These are phyloP conservation scores for Colletotrichum graminicola DNA, from an alignment of 2,329 filamentous ascomycete genomes.

Conservation along the genomic window DNA sequence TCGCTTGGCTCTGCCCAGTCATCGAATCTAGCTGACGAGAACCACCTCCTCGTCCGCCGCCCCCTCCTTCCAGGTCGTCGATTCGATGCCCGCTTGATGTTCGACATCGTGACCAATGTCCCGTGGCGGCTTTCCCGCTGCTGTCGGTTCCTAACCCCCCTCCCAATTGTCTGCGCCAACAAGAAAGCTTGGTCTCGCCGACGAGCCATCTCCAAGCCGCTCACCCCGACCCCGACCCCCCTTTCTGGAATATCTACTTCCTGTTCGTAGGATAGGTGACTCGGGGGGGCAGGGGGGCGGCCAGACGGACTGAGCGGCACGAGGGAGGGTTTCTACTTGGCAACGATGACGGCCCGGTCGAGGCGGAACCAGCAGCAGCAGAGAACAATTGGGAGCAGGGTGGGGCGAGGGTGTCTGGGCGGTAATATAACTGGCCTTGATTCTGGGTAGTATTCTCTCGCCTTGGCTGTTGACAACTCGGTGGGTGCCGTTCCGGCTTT, in stretches of 20 bases:
- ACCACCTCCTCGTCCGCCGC: background rate
- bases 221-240: background rate
- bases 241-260: background rate
- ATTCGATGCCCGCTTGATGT: background rate
- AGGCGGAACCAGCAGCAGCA: background rate
- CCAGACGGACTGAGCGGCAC: background rate
- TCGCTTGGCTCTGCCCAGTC: background rate
- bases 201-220: background rate
- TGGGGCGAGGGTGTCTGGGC: background rate
- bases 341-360: background rate
- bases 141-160: background rate
- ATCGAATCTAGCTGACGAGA: background rate
- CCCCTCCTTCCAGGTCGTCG: background rate
- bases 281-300: background rate
- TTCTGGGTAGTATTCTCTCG: background rate
- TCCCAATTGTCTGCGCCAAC: too few relatives aligned
- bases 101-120: background rate
- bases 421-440: background rate
- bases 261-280: slow-evolving; percentile 1
- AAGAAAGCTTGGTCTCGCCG: background rate
- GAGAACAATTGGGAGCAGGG: background rate
- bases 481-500: slow-evolving; percentile 9
- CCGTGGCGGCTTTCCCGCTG: background rate
- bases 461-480: background rate
- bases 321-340: background rate